Conservation (phyloP, 352 stramenopile species). For the Phytophthora uliginosa region DNA sequence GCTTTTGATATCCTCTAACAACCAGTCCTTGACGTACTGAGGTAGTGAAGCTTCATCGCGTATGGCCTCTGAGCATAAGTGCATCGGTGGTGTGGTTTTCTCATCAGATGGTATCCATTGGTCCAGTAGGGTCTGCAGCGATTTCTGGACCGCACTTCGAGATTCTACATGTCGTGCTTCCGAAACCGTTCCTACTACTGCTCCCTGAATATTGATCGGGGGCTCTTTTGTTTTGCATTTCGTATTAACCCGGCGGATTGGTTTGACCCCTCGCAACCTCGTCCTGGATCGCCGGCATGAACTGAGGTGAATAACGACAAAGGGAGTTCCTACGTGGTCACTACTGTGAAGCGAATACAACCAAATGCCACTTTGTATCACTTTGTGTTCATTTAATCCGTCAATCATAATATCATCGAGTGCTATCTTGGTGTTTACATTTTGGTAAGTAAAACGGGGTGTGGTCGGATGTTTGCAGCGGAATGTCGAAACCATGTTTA, state of each 20-base stretch:
- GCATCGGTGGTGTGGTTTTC: not conserved
- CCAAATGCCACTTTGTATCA: not conserved
- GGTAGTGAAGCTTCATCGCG: not conserved
- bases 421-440: too few species aligned
- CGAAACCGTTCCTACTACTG: not conserved
- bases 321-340: not conserved
- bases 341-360: not conserved
- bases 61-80: not conserved
- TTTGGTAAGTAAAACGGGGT: too few species aligned
- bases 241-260: not conserved
- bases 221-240: not conserved
- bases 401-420: not conserved
- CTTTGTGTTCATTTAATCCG: not conserved
- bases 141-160: not conserved
- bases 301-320: not conserved
- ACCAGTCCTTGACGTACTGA: not conserved
- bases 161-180: not conserved
- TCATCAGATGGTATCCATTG: not conserved
- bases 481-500: too few species aligned
- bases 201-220: not conserved
- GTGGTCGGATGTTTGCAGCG: too few species aligned
- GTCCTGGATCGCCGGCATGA: not conserved
- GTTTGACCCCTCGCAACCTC: not conserved
- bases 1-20: not conserved
- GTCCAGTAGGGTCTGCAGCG: not conserved